phyloP scores from a whole-genome alignment of 1,139 yeast genomes.

The Sporopachydermia cereana region DNA sequence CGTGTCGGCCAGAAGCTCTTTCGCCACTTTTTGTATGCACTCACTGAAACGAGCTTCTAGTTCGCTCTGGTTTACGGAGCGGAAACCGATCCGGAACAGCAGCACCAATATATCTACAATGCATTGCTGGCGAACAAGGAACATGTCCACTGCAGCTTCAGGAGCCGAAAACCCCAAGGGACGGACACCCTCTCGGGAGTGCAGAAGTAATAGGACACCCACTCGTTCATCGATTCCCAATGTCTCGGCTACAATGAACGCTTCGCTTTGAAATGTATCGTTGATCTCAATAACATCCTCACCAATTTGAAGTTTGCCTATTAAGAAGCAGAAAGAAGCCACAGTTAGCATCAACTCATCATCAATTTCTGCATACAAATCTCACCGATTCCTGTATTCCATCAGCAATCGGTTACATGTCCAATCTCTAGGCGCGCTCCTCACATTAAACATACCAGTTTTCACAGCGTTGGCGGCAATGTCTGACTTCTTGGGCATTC shows the following conservation, averaged over 20 bases:
- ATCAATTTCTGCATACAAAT: no score
- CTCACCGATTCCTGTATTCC: no score
- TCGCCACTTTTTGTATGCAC: neutral
- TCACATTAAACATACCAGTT: neutral
- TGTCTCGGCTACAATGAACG: neutral
- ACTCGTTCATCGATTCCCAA: constrained; percentile 3
- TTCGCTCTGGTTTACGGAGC: neutral
- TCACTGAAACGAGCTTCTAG: neutral
- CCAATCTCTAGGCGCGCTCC: no score
- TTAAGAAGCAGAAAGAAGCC: neutral
- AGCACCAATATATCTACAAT: neutral
- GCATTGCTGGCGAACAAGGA: neutral
- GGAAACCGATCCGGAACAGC: neutral
- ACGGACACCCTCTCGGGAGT: neutral
- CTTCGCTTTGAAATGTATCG: neutral
- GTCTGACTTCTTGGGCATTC: constrained; percentile 2
- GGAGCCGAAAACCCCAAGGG: neutral
- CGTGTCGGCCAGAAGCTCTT: neutral
- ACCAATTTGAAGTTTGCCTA: neutral
- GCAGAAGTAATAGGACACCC: neutral
- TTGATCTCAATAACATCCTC: neutral
- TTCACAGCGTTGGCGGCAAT: constrained; percentile 4
- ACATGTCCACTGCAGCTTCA: neutral
- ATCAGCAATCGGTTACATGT: no score
- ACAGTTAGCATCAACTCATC: no score